Evolutionary conservation across 345 rosid genomes (phyloP).

Genomic region (Hibiscus mutabilis): DNA sequence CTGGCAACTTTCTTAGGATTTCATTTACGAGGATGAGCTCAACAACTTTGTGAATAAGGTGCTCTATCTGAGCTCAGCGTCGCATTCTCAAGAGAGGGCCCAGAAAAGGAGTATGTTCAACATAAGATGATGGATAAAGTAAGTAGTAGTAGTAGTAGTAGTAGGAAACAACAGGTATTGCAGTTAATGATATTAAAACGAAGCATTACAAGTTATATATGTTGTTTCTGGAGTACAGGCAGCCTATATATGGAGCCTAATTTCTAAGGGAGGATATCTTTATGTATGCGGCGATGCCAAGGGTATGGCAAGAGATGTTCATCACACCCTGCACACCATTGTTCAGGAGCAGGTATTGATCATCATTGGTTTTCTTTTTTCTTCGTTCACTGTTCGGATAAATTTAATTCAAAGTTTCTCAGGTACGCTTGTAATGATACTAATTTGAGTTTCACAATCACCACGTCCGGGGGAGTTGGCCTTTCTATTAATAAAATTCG

Average conservation of each 20-base stretch:
- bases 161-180: background rate
- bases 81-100: slow-evolving; percentile 93
- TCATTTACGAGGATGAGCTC: slow-evolving; percentile 85
- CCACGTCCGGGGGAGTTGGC: too few species aligned
- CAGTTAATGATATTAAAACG: background rate
- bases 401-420: background rate
- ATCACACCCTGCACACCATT: slow-evolving; percentile 75
- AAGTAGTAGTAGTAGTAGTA: slow-evolving; percentile 12
- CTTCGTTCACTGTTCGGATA: background rate
- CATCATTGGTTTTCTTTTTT: background rate
- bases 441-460: background rate
- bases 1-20: slow-evolving; percentile 25
- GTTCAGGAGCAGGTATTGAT: slow-evolving; percentile 70
- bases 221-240: background rate
- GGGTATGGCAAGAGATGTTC: slow-evolving; percentile 98
- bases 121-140: slow-evolving; percentile 83
- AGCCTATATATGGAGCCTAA: slow-evolving; percentile 21
- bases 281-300: slow-evolving; percentile 99
- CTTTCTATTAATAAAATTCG: too few species aligned
- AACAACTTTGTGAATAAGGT: slow-evolving; percentile 52
- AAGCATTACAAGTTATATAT: background rate
- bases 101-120: slow-evolving; percentile 85
- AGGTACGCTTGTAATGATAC: background rate
- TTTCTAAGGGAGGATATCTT: slow-evolving; percentile 62
- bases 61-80: slow-evolving; percentile 69